Evolutionary conservation across 163 green algal species (phyloP), one percentile per base, ranked within the genome.

Genomic region (Smithsoniella earleae): DNA sequence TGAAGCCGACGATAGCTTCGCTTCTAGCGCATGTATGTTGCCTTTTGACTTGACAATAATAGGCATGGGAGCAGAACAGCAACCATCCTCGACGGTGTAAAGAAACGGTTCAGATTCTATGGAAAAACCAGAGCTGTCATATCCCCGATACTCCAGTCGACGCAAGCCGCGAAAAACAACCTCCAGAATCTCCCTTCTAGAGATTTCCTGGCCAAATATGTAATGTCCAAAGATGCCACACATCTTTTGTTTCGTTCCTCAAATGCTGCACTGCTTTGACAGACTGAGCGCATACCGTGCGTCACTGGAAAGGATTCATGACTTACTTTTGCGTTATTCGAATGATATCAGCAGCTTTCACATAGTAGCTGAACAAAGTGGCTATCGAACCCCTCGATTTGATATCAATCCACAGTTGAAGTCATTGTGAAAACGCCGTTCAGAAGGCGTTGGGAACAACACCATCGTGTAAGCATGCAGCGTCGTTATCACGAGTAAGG

Each of bases 91-190:
- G n/a, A 45, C 2, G 45, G 63, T 22, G 2, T 25, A 28, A 31
- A 73, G 22, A 20, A 75, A 66, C 31, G 33, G 43, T 4, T 31
- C 18, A 74, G 38, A 65, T 49, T 75, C 18, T 40, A 96, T 78
- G 36, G 78, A 85, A 10, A 96, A 74, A 18, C 90, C 90, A 0
- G 94, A 87, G 20, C 89, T 97, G 79, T 98, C 94, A 54, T 98
- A 99, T n/a, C 94, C 94, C 25, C 94, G 82, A 79, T 98, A 99
- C 77, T 99, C 94, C 13, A 99, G 83, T 20, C 94, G 80, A 54
- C 85, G 82, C 22, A 99, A 80, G 1, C 94, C 94, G 0, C 83
- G 92, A 66, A 99, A 88, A 22, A 99, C 85, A 37, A 86, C 81
- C 18, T 97, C 82, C 6, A 98, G 66, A 27, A 97, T 90, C 3